Conservation (phyloP, 768 basidiomycete species). For the Auriscalpium microsporum region DNA sequence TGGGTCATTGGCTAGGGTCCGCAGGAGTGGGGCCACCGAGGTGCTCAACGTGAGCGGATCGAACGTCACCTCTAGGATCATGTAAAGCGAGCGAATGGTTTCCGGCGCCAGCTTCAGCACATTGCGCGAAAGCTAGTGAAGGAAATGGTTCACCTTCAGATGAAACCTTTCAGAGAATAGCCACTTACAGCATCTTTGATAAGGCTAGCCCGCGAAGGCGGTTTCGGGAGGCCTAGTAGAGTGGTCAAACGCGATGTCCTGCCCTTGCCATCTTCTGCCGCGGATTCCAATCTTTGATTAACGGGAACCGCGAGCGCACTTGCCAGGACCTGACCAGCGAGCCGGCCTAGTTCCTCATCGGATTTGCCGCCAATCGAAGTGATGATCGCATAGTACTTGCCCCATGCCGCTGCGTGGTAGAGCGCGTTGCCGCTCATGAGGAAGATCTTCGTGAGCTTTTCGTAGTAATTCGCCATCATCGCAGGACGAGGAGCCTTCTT, state of each 20-base stretch:
- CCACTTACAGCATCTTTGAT: constrained; percentile 76
- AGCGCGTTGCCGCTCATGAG: constrained; percentile 90
- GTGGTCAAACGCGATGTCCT: constrained; percentile 76
- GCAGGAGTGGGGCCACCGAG: constrained; percentile 71
- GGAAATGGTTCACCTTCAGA: no score
- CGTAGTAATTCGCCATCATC: constrained; percentile 99
- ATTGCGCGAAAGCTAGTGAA: constrained; percentile 62
- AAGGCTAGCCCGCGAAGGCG: constrained; percentile 81
- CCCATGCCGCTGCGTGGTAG: constrained; percentile 96
- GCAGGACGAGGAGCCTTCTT: constrained; percentile 87
- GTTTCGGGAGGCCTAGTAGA: constrained; percentile 72
- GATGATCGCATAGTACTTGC: constrained; percentile 69
- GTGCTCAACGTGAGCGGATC: constrained; percentile 83
- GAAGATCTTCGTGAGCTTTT: constrained; percentile 95
- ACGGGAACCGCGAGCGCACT: constrained; percentile 92
- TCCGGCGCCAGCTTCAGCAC: constrained; percentile 73
- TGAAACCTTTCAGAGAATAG: no score
- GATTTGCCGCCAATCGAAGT: constrained; percentile 65
- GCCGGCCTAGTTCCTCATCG: constrained; percentile 68
- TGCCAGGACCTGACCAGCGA: constrained; percentile 88
- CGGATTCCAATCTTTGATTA: constrained; percentile 44
- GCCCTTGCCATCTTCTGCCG: constrained; percentile 45
- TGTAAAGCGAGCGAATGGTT: constrained; percentile 71
- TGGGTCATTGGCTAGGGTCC: constrained; percentile 42
- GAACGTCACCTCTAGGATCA: constrained; percentile 85